Percentiles rank a stretch among this genome's conserved stretches.
Conservation (phyloP, 805 yeast genomes). For the Candida boleticola region DNA sequence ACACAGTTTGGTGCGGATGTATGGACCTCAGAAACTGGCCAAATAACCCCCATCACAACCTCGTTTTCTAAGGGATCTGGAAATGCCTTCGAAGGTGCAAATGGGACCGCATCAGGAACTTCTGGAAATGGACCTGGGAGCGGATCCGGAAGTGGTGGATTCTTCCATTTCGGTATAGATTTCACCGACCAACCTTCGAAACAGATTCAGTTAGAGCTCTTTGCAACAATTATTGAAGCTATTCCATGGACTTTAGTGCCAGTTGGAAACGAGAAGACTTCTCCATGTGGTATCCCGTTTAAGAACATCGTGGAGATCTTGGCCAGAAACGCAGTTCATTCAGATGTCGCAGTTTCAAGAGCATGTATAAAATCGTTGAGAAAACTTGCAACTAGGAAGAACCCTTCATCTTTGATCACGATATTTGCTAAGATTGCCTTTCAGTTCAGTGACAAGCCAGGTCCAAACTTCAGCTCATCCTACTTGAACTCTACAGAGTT, state of each 20-base stretch:
- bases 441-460: conserved; percentile 71
- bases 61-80: conserved; percentile 16
- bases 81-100: not conserved
- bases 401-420: conserved; percentile 68
- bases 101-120: conserved; percentile 8
- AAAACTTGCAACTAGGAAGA: conserved; percentile 62
- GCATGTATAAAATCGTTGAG: conserved; percentile 66
- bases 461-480: conserved; percentile 51
- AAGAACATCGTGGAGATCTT: conserved; percentile 70
- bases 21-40: conserved; percentile 16
- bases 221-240: conserved; percentile 67
- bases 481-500: conserved; percentile 63
- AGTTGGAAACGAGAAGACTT: conserved; percentile 24
- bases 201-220: conserved; percentile 53
- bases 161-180: conserved; percentile 39
- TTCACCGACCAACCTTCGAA: conserved; percentile 29
- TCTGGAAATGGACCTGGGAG: not conserved
- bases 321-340: conserved; percentile 73
- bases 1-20: conserved; percentile 45
- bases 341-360: conserved; percentile 55
- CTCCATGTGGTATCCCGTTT: conserved; percentile 49
- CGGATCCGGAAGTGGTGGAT: conserved; percentile 7
- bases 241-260: conserved; percentile 61
- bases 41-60: conserved; percentile 9
- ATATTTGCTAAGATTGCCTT: conserved; percentile 79